Evolutionary conservation across 495 filamentous ascomycete genomes (phyloP).

Genomic region (Bacidia rubella): DNA sequence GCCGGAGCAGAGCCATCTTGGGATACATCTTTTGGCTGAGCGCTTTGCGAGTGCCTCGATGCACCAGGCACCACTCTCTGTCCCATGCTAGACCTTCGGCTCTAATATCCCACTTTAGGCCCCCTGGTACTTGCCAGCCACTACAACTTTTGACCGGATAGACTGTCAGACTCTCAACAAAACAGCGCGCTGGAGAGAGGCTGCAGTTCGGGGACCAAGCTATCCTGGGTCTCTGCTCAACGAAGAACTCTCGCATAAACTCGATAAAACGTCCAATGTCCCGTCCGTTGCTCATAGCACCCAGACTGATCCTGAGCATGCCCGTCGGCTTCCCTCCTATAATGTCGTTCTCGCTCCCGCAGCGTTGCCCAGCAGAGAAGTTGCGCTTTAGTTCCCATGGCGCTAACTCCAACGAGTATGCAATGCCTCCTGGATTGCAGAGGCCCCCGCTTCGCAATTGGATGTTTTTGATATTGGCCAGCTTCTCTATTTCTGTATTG

Average conservation of each 20-base stretch:
- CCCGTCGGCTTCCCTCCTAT: constrained; percentile 45
- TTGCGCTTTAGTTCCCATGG: constrained; percentile 49
- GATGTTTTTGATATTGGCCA: constrained; percentile 47
- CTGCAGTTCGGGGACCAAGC: neutral
- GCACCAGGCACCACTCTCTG: constrained; percentile 72
- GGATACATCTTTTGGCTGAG: constrained; percentile 63
- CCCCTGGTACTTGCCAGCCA: constrained; percentile 44
- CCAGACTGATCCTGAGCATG: constrained; percentile 52
- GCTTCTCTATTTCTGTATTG: constrained; percentile 47
- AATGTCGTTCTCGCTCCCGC: constrained; percentile 38
- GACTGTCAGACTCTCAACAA: constrained; percentile 19
- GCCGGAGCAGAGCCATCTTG: constrained; percentile 57
- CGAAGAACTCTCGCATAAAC: constrained; percentile 42
- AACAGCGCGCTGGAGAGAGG: constrained; percentile 4
- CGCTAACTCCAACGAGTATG: constrained; percentile 28
- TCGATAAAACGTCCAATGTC: constrained; percentile 46
- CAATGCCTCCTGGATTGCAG: constrained; percentile 46
- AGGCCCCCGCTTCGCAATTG: constrained; percentile 58
- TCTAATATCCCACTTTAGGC: constrained; percentile 48
- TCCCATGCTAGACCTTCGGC: constrained; percentile 69
- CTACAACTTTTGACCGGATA: constrained; percentile 72
- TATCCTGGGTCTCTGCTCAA: constrained; percentile 11
- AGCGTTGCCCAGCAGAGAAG: constrained; percentile 51
- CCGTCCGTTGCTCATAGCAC: constrained; percentile 52
- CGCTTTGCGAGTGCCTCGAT: constrained; percentile 55